Evolutionary conservation across 2,329 filamentous ascomycete genomes (phyloP).

Genomic region (Pezicula carpinea): DNA sequence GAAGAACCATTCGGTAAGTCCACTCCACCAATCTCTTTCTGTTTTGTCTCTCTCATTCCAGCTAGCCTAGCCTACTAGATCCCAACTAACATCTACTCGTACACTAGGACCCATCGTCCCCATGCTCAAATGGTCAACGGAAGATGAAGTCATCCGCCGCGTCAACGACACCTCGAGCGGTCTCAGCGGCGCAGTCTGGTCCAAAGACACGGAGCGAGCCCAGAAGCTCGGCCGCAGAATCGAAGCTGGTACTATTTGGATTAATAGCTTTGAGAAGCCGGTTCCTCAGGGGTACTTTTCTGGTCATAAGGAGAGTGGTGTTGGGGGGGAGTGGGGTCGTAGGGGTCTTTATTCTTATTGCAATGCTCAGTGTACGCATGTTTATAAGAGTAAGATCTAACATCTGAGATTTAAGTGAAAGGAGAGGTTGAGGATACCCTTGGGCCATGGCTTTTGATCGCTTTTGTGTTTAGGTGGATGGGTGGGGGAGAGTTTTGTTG

Average conservation of each 20-base stretch:
- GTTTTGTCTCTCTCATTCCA: no score
- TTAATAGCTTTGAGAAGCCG: constrained; percentile 48
- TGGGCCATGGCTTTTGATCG: no score
- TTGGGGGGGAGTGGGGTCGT: constrained; percentile 26
- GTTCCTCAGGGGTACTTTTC: constrained; percentile 36
- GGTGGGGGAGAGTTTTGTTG: no score
- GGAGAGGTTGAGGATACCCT: no score
- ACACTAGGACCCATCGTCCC: constrained; percentile 53
- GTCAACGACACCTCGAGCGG: constrained; percentile 49
- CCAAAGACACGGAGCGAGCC: constrained; percentile 44
- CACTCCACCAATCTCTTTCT: no score
- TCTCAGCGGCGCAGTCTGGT: constrained; percentile 55
- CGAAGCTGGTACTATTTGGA: constrained; percentile 55
- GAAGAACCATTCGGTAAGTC: constrained; percentile 52
- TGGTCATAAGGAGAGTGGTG: constrained; percentile 28
- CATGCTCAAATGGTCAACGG: constrained; percentile 53
- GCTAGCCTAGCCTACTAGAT: no score
- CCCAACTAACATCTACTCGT: neutral
- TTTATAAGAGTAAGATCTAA: neutral
- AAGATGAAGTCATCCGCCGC: constrained; percentile 52
- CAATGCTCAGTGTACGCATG: neutral
- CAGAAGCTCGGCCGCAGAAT: constrained; percentile 47
- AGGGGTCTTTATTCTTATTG: neutral
- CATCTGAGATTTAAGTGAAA: no score
- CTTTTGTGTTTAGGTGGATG: no score